Evolutionary conservation across 371 early-diverging fungal species (phyloP).

Genomic region (Lichtheimia hyalospora): DNA sequence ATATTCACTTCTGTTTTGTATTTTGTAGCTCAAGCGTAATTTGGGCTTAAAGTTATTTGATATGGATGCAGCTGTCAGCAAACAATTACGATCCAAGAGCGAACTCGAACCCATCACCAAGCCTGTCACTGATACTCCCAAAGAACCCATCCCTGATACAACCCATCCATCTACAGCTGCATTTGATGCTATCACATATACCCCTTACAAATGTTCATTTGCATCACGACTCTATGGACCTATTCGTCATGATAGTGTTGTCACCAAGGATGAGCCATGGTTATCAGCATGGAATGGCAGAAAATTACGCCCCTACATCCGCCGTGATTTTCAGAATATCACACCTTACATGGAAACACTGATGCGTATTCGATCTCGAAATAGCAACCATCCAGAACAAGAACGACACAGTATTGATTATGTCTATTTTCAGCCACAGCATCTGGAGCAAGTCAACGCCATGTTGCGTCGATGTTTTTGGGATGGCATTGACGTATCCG

Average conservation of each 20-base stretch:
- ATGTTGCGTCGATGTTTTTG: constrained; percentile 83
- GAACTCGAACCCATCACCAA: constrained; percentile 37
- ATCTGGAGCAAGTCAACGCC: constrained; percentile 77
- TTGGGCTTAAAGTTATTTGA: constrained; percentile 65
- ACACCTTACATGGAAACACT: constrained; percentile 51
- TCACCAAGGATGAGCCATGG: constrained; percentile 56
- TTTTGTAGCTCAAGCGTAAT: constrained; percentile 51
- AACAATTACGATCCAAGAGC: constrained; percentile 30
- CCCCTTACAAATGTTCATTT: constrained; percentile 71
- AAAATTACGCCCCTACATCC: constrained; percentile 66
- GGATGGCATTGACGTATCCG: constrained; percentile 93
- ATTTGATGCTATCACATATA: constrained; percentile 35
- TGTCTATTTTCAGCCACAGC: constrained; percentile 73
- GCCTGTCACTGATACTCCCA: constrained; percentile 14
- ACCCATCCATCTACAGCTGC: no score
- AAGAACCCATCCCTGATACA: constrained; percentile 8
- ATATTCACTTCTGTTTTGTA: neutral
- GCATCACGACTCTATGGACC: constrained; percentile 71
- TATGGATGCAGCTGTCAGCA: constrained; percentile 52
- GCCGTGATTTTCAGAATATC: constrained; percentile 61
- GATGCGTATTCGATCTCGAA: constrained; percentile 40
- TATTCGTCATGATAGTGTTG: constrained; percentile 49
- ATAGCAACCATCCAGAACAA: constrained; percentile 12
- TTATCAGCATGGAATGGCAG: constrained; percentile 69
- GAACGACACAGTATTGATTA: constrained; percentile 72